Percentiles rank a stretch among this genome's conserved stretches.
phyloP scores from a whole-genome alignment of 768 basidiomycete species.

The Suillus subalutaceus region DNA sequence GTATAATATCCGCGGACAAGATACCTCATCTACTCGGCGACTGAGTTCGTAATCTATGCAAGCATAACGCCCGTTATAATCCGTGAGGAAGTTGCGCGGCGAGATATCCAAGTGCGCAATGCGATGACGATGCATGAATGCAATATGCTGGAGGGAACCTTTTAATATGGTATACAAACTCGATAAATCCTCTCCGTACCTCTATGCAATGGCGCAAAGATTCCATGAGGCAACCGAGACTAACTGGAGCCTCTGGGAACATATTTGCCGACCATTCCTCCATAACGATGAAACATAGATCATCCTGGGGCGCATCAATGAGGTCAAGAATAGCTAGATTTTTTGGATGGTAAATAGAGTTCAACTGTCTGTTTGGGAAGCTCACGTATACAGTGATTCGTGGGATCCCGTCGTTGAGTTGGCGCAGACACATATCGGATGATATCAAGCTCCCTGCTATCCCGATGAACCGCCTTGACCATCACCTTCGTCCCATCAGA shows the following conservation, averaged over 20 bases:
- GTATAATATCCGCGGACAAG: conserved; percentile 41
- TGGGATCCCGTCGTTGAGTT: conserved; percentile 55
- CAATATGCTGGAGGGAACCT: conserved; percentile 51
- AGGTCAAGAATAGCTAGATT: conserved; percentile 64
- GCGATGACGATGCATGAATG: conserved; percentile 68
- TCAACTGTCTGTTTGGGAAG: conserved; percentile 16
- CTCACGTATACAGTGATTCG: conserved; percentile 81
- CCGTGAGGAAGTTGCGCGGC: conserved; percentile 66
- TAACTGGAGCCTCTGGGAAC: conserved; percentile 52
- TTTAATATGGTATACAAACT: conserved; percentile 8
- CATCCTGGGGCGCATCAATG: conserved; percentile 54
- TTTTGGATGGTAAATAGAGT: conserved; percentile 9
- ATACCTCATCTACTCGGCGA: conserved; percentile 48
- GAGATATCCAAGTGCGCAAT: conserved; percentile 78
- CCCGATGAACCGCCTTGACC: conserved; percentile 67
- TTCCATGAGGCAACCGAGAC: conserved; percentile 53
- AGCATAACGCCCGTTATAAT: conserved; percentile 65
- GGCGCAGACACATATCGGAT: conserved; percentile 58
- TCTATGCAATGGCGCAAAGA: conserved; percentile 71
- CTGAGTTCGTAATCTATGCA: conserved; percentile 78
- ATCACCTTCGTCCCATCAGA: conserved; percentile 57
- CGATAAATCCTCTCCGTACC: conserved; percentile 37
- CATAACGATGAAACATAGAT: conserved; percentile 72
- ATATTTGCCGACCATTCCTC: conserved; percentile 78
- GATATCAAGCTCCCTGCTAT: conserved; percentile 64